Evolutionary conservation across 495 filamentous ascomycete species (phyloP).

Genomic region (Eremomyces bilateralis): DNA sequence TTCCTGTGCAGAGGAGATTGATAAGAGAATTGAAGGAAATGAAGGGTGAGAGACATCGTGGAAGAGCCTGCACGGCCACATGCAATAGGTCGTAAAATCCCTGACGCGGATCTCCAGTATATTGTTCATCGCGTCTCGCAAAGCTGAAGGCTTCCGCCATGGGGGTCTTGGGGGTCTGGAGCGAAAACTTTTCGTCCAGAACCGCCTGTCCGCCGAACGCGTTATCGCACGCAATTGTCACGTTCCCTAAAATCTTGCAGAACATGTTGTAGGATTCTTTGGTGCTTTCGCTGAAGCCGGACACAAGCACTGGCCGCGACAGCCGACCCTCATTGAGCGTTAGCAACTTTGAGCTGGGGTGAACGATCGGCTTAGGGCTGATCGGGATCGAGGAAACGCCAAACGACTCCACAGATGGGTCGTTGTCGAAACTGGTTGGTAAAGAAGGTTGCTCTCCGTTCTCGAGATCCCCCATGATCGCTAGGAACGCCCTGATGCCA

Average conservation of each 20-base stretch:
- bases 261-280: constrained; percentile 73
- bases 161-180: constrained; percentile 73
- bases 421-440: constrained; percentile 25
- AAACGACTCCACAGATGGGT: constrained; percentile 11
- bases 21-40: constrained; percentile 87
- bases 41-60: constrained; percentile 72
- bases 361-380: constrained; percentile 18
- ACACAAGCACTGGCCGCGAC: constrained; percentile 52
- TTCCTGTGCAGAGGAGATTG: constrained; percentile 89
- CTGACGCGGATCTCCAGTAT: constrained; percentile 64
- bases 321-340: constrained; percentile 30
- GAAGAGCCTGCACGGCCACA: constrained; percentile 85
- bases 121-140: constrained; percentile 54
- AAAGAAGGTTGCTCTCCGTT: constrained; percentile 70
- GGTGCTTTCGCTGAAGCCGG: constrained; percentile 49
- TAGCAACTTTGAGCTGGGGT: constrained; percentile 15
- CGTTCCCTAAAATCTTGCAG: constrained; percentile 85
- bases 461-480: constrained; percentile 86
- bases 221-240: constrained; percentile 87
- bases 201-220: constrained; percentile 91
- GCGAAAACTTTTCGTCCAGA: constrained; percentile 81
- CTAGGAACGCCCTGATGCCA: constrained; percentile 80
- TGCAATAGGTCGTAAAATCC: constrained; percentile 90
- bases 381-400: constrained; percentile 7
- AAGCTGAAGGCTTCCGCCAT: constrained; percentile 91